A percentile compares a stretch with the other conserved stretches of the same genome.
Evolutionary conservation across 2,329 filamentous ascomycete species (phyloP).

Genomic region (Orbilia oligospora): DNA sequence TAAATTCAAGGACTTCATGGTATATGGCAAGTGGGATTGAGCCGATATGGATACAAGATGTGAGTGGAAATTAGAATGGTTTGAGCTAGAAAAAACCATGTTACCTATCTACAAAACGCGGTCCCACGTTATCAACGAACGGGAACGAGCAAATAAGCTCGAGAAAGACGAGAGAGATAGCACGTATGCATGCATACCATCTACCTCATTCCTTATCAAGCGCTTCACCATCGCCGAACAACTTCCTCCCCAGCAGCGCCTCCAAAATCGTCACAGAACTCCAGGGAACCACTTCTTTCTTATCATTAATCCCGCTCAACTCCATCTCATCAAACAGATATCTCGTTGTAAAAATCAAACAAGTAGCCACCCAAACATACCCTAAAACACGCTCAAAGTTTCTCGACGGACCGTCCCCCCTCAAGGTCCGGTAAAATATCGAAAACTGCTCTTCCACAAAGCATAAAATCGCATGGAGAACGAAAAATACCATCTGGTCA

Average conservation of each 20-base stretch:
- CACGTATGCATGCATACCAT: not conserved
- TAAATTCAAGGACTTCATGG: not conserved
- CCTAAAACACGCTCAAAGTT: not conserved
- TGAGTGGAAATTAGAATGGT: not conserved
- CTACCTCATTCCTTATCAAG: not conserved
- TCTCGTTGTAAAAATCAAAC: constrained; percentile 7
- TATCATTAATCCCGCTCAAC: constrained; percentile 19
- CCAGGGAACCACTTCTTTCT: constrained; percentile 24
- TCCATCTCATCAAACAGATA: constrained; percentile 31
- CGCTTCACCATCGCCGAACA: not conserved
- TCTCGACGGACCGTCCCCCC: not conserved
- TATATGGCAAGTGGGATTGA: not conserved
- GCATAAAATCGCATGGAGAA: constrained; percentile 13
- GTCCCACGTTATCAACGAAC: not conserved
- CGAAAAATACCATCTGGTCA: constrained; percentile 20
- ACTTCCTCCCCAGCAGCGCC: not conserved
- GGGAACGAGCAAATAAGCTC: too few relatives aligned
- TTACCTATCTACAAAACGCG: not conserved
- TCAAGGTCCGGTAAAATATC: not conserved
- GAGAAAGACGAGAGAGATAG: not conserved
- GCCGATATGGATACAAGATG: not conserved
- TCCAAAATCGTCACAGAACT: not conserved
- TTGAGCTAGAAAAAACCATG: not conserved
- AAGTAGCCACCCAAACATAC: constrained; percentile 18
- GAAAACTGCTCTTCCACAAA: constrained; percentile 10